Conservation (phyloP, 2,329 filamentous ascomycete genomes). For the Catunica adiposa region DNA sequence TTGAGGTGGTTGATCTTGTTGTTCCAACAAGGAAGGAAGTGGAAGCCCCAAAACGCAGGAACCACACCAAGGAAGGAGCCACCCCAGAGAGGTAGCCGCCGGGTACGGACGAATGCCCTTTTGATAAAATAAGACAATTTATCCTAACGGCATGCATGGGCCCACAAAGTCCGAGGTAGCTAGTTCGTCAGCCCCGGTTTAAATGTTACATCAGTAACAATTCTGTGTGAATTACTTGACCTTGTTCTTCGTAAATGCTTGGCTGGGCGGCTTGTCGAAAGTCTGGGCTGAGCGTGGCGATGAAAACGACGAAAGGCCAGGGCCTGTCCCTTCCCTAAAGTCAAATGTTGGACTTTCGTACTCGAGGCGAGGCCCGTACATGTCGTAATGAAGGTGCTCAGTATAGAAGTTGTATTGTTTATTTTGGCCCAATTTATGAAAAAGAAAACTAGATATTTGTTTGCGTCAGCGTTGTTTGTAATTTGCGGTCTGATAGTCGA, state of each 20-base stretch:
- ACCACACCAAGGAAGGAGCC: background rate
- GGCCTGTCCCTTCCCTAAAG: background rate
- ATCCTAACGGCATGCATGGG: no score
- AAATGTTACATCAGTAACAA: background rate
- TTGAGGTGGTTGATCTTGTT: background rate
- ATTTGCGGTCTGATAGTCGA: no score
- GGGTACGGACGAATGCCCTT: background rate
- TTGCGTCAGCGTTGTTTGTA: no score
- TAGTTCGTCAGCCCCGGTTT: no score
- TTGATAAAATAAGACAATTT: background rate
- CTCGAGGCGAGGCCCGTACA: background rate
- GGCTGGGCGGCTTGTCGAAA: background rate
- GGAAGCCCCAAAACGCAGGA: constrained; percentile 1
- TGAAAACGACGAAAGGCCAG: background rate
- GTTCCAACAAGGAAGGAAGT: background rate
- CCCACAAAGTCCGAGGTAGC: no score
- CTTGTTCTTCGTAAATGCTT: background rate
- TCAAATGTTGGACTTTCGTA: background rate
- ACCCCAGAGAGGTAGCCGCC: background rate
- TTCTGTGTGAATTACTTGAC: background rate
- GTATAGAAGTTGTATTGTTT: background rate
- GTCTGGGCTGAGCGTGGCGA: background rate
- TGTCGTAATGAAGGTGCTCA: background rate
- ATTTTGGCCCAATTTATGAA: background rate
- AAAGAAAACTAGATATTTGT: background rate